A percentile compares a stretch with the other conserved stretches of the same genome.
phyloP scores from a whole-genome alignment of 306 rosid genomes.

The Castanopsis chinensis region DNA sequence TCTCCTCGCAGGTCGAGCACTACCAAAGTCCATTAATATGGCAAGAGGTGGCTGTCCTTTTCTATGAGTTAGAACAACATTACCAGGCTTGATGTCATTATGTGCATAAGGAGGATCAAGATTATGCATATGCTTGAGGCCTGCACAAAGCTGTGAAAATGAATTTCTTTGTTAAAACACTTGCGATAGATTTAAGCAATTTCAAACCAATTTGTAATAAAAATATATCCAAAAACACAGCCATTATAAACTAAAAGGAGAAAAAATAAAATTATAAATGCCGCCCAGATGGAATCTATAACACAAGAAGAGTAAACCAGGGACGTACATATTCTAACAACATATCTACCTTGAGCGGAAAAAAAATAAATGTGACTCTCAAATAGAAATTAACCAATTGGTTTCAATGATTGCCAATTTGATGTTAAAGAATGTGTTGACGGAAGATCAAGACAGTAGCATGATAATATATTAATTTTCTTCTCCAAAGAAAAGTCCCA shows the following conservation, averaged over 20 bases:
- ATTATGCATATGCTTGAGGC: constrained; percentile 94
- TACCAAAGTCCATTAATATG: constrained; percentile 98
- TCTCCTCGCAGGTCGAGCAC: constrained; percentile 89
- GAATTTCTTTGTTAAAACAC: constrained; percentile 36
- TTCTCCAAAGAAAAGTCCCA: neutral
- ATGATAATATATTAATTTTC: neutral
- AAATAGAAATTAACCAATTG: neutral
- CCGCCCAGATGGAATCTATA: neutral
- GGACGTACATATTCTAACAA: constrained; percentile 6
- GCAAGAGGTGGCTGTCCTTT: constrained; percentile 85
- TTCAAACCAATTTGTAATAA: neutral
- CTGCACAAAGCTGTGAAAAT: constrained; percentile 85
- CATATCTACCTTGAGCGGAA: neutral
- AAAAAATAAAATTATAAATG: neutral
- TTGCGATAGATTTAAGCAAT: constrained; percentile 9
- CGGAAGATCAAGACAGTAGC: constrained; percentile 1
- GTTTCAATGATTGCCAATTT: constrained; percentile 12
- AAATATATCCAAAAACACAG: constrained; percentile 6
- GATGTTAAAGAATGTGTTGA: neutral
- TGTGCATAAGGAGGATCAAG: constrained; percentile 96
- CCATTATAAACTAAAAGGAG: constrained; percentile 4
- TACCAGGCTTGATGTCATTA: constrained; percentile 97
- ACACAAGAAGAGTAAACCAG: constrained; percentile 20
- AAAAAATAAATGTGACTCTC: constrained; percentile 11
- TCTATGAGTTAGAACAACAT: constrained; percentile 73